phyloP scores from a whole-genome alignment of 129 eudicot species.

The Flaveria bidentis region DNA sequence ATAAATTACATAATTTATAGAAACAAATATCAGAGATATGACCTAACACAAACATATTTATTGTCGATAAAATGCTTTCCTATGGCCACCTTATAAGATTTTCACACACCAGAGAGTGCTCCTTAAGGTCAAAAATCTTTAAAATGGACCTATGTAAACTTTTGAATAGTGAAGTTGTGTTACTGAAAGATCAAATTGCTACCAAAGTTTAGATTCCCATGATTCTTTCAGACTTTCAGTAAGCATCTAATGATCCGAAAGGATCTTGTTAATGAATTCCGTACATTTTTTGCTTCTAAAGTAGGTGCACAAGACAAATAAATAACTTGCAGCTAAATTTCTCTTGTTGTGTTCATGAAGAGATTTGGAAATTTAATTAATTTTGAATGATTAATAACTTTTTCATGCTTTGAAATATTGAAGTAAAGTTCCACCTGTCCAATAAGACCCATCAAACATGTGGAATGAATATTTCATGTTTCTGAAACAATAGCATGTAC shows the following conservation, averaged over 20 bases:
- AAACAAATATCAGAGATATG: not conserved
- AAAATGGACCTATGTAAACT: not conserved
- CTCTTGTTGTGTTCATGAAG: not conserved
- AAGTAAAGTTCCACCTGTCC: not conserved
- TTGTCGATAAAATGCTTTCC: not conserved
- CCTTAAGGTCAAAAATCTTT: not conserved
- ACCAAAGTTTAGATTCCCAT: not conserved
- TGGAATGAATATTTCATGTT: not conserved
- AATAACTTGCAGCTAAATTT: not conserved
- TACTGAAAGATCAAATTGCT: conserved; percentile 6
- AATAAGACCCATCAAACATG: not conserved
- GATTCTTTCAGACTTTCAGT: not conserved
- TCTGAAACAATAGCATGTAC: conserved; percentile 5
- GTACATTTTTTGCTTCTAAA: conserved; percentile 15
- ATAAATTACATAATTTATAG: not conserved
- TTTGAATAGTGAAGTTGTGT: not conserved
- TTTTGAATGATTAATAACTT: not conserved
- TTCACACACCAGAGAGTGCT: not conserved
- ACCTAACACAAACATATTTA: conserved; percentile 17
- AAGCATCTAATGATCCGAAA: not conserved
- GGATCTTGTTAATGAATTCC: not conserved
- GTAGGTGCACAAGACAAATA: not conserved
- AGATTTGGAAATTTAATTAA: not conserved
- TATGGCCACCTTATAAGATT: not conserved
- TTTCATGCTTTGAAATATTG: not conserved